Percentiles rank a stretch among this genome's conserved stretches.
These are phyloP conservation scores for Linnemannia elongata DNA, from an alignment of 192 early-diverging fungal genomes.

Conservation along the genomic window DNA sequence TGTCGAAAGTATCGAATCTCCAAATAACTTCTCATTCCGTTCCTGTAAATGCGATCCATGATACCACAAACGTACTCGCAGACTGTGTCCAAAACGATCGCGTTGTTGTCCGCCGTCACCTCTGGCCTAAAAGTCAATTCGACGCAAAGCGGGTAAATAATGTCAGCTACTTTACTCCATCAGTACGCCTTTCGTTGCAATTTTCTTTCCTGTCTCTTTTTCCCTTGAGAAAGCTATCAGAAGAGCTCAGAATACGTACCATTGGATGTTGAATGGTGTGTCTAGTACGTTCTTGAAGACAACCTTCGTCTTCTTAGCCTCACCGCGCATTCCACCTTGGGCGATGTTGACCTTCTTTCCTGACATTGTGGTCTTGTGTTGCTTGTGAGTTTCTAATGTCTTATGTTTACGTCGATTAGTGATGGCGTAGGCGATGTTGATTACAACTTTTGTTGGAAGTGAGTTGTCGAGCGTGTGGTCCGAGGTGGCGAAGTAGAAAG, in stretches of 20 bases:
- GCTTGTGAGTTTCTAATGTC: neutral
- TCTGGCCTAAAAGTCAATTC: conserved; percentile 25
- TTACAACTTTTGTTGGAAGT: neutral
- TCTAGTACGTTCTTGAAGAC: conserved; percentile 46
- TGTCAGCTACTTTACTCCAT: neutral
- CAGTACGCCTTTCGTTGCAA: neutral
- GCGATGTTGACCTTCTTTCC: conserved; percentile 10
- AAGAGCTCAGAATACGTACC: conserved; percentile 2
- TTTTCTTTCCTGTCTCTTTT: neutral
- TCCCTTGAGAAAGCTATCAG: neutral
- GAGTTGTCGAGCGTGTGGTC: neutral
- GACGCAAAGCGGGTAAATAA: neutral
- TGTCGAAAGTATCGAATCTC: neutral
- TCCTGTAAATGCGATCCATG: neutral
- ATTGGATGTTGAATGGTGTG: conserved; percentile 49
- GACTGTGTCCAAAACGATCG: conserved; percentile 42
- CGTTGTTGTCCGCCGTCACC: conserved; percentile 22
- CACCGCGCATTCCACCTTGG: conserved; percentile 36
- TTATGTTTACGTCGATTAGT: neutral
- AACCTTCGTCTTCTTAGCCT: conserved; percentile 44
- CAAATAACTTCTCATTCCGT: neutral
- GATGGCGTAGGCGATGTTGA: neutral
- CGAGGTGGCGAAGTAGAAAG: neutral
- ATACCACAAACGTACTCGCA: conserved; percentile 32
- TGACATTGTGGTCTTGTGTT: neutral